Evolutionary conservation across 768 basidiomycete genomes (phyloP).

Genomic region (Boletus reticulatus): DNA sequence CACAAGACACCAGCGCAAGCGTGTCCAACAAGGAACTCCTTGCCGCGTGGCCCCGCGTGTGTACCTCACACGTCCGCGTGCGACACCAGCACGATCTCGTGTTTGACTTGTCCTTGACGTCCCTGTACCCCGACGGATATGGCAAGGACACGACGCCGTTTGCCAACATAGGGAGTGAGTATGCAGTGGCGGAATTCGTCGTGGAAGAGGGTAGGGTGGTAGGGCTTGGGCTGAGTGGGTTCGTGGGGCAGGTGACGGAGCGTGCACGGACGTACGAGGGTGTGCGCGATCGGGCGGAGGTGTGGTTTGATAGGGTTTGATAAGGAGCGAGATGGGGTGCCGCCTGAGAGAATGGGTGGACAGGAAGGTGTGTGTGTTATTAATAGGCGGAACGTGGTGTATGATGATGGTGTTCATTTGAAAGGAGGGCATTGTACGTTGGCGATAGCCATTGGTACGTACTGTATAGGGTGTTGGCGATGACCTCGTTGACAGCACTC

Average conservation of each 20-base stretch:
- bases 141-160: constrained; percentile 37
- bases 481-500: too few species aligned
- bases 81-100: constrained; percentile 12
- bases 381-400: too few species aligned
- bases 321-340: too few species aligned
- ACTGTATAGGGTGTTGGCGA: too few species aligned
- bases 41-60: constrained; percentile 33
- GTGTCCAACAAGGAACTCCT: constrained; percentile 20
- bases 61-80: constrained; percentile 39
- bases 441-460: too few species aligned
- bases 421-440: too few species aligned
- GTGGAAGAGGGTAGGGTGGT: constrained; percentile 26
- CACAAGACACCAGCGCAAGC: neutral
- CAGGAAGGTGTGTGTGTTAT: too few species aligned
- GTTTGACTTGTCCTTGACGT: constrained; percentile 23
- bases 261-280: constrained; percentile 16
- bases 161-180: constrained; percentile 6
- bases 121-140: constrained; percentile 37
- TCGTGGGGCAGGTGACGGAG: constrained; percentile 17
- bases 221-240: constrained; percentile 28
- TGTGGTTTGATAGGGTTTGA: constrained; percentile 28
- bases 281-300: constrained; percentile 29
- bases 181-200: constrained; percentile 21
- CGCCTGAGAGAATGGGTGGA: too few species aligned
- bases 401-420: too few species aligned